A percentile compares a stretch with the other conserved stretches of the same genome.
Conservation (phyloP, 2,329 filamentous ascomycete species). For the Aureobasidium mangrovei region DNA sequence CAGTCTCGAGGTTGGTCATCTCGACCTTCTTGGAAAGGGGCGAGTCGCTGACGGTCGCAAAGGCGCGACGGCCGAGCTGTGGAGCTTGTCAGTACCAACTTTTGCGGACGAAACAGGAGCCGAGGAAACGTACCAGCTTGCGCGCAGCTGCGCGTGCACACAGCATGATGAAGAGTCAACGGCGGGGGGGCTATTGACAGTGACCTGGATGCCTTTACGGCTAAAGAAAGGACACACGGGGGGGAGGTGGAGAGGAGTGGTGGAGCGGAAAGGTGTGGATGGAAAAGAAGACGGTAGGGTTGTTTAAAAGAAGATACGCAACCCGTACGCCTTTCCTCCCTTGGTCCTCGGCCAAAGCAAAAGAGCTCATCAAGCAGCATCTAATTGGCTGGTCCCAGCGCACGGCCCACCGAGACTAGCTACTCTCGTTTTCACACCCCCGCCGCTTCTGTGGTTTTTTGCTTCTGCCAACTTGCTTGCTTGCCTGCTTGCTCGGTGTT, state of each 20-base stretch:
- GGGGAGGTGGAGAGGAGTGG: conserved; percentile 9
- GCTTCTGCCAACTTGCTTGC: conserved; percentile 9
- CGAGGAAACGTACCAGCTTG: conserved; percentile 29
- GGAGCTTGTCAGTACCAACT: conserved; percentile 8
- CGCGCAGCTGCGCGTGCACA: conserved; percentile 30
- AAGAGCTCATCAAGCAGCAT: not conserved
- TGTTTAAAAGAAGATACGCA: conserved; percentile 13
- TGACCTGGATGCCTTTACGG: conserved; percentile 15
- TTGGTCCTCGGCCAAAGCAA: conserved; percentile 14
- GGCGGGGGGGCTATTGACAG: conserved; percentile 13
- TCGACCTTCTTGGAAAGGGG: conserved; percentile 91
- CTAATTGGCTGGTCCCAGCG: conserved; percentile 3
- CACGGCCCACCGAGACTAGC: conserved; percentile 1
- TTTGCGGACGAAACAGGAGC: not conserved
- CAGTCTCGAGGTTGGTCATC: conserved; percentile 94
- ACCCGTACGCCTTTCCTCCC: not conserved
- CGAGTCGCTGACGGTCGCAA: conserved; percentile 80
- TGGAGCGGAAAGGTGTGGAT: conserved; percentile 15
- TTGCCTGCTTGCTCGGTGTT: not conserved
- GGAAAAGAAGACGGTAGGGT: conserved; percentile 14
- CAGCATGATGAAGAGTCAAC: conserved; percentile 27
- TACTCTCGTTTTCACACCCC: conserved; percentile 8
- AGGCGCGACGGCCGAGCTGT: conserved; percentile 48
- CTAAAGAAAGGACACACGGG: conserved; percentile 11
- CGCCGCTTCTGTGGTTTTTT: conserved; percentile 11